These are phyloP conservation scores for Picochlorum sp. DNA, from an alignment of 139 green algal species.

Conservation along the genomic window DNA sequence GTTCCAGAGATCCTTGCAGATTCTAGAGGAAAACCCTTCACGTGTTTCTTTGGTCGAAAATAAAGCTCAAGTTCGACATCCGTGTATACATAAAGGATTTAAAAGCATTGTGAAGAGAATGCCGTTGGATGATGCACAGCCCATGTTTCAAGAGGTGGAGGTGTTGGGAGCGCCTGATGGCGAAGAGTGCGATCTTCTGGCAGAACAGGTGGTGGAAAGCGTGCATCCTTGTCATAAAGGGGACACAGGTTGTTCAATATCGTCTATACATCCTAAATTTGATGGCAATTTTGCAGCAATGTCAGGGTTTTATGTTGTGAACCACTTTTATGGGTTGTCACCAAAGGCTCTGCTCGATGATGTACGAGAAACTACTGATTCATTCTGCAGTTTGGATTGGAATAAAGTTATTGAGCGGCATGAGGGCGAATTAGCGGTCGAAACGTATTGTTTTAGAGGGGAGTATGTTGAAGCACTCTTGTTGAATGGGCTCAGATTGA, in stretches of 20 bases:
- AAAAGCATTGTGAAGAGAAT: slow-evolving; percentile 30
- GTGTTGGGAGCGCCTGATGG: slow-evolving; percentile 39
- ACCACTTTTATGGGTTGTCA: slow-evolving; percentile 52
- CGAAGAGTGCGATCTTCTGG: slow-evolving; percentile 37
- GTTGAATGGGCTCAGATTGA: slow-evolving; percentile 46
- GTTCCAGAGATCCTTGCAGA: slow-evolving; percentile 41
- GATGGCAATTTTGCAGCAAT: slow-evolving; percentile 40
- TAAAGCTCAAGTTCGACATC: slow-evolving; percentile 11
- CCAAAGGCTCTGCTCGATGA: slow-evolving; percentile 14
- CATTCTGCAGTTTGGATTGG: slow-evolving; percentile 43
- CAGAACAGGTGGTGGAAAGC: slow-evolving; percentile 36
- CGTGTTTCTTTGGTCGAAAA: slow-evolving; percentile 35
- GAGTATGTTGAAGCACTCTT: slow-evolving; percentile 64
- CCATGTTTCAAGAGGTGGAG: slow-evolving; percentile 16
- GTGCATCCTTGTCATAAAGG: slow-evolving; percentile 1
- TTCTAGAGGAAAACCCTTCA: too few relatives aligned
- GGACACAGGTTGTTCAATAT: slow-evolving; percentile 34
- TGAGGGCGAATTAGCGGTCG: slow-evolving; percentile 45
- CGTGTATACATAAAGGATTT: slow-evolving; percentile 64
- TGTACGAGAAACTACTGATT: slow-evolving; percentile 21
- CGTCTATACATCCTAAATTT: slow-evolving; percentile 25
- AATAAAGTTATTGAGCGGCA: slow-evolving; percentile 11
- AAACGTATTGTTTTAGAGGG: slow-evolving; percentile 75
- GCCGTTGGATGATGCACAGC: slow-evolving; percentile 13
- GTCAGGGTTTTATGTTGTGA: slow-evolving; percentile 74